These are phyloP conservation scores for Coniochaeta pulveracea DNA, from an alignment of 2,329 filamentous ascomycete species.

Conservation along the genomic window DNA sequence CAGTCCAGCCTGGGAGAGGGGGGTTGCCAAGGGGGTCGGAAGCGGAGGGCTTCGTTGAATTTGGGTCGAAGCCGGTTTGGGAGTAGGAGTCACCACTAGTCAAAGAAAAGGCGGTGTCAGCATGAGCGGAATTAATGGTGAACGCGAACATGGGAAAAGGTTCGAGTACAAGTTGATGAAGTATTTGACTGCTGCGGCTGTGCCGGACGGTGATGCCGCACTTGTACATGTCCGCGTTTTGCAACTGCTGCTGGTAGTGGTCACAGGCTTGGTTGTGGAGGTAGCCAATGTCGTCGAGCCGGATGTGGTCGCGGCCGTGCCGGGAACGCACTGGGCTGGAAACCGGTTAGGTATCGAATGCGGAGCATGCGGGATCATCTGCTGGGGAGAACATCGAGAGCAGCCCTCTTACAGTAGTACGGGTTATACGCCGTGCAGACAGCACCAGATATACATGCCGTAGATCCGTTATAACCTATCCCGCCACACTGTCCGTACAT, in stretches of 20 bases:
- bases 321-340: slow-evolving; percentile 11
- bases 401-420: slow-evolving; percentile 9
- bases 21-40: slow-evolving; percentile 52
- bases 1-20: slow-evolving; percentile 33
- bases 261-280: background rate
- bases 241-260: slow-evolving; percentile 6
- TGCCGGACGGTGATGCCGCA: no score
- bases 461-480: slow-evolving; percentile 7
- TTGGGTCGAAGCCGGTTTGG: slow-evolving; percentile 43
- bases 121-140: no score
- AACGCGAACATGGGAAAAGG: background rate
- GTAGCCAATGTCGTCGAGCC: background rate
- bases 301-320: background rate
- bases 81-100: slow-evolving; percentile 47
- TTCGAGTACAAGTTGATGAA: slow-evolving; percentile 31
- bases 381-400: background rate
- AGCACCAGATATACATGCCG: slow-evolving; percentile 7
- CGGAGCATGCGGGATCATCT: no score
- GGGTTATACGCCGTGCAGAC: slow-evolving; percentile 9
- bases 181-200: slow-evolving; percentile 15
- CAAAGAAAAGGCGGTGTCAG: background rate
- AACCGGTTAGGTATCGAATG: slow-evolving; percentile 1
- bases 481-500: slow-evolving; percentile 12
- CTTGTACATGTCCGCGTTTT: no score
- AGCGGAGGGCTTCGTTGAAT: slow-evolving; percentile 33